Conservation (phyloP, 306 rosid genomes). For the Glycine soja region DNA sequence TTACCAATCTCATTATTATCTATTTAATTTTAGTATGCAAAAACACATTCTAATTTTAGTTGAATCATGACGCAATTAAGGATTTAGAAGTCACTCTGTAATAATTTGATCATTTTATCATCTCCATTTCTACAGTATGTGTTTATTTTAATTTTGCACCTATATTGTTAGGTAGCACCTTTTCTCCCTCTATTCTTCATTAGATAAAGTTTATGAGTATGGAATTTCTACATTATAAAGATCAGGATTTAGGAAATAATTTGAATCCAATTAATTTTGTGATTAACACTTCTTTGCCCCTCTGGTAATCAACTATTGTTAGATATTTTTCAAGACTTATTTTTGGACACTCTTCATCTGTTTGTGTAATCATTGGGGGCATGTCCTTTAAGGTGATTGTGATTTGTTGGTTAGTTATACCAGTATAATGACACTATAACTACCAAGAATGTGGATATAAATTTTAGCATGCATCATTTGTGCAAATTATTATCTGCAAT, state of each 20-base stretch:
- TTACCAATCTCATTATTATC: not conserved
- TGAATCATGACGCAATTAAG: not conserved
- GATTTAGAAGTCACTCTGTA: not conserved
- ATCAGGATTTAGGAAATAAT: not conserved
- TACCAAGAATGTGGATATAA: not conserved
- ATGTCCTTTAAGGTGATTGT: too few species aligned
- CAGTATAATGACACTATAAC: not conserved
- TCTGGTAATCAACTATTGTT: not conserved
- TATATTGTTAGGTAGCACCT: not conserved
- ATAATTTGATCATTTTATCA: not conserved
- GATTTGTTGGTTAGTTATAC: too few species aligned
- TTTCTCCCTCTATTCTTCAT: not conserved
- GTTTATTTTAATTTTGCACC: not conserved
- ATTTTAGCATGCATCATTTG: not conserved
- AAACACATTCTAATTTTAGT: not conserved
- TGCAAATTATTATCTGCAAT: conserved; percentile 8
- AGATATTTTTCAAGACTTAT: not conserved
- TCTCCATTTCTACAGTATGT: not conserved
- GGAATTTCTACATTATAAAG: not conserved
- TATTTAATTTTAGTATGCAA: not conserved
- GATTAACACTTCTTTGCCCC: conserved; percentile 7
- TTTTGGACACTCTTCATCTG: not conserved
- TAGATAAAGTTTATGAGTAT: conserved; percentile 8
- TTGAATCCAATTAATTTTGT: conserved; percentile 11
- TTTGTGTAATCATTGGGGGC: not conserved